Conservation (phyloP, 1,284 basidiomycete genomes). For the Agaricales sp. region DNA sequence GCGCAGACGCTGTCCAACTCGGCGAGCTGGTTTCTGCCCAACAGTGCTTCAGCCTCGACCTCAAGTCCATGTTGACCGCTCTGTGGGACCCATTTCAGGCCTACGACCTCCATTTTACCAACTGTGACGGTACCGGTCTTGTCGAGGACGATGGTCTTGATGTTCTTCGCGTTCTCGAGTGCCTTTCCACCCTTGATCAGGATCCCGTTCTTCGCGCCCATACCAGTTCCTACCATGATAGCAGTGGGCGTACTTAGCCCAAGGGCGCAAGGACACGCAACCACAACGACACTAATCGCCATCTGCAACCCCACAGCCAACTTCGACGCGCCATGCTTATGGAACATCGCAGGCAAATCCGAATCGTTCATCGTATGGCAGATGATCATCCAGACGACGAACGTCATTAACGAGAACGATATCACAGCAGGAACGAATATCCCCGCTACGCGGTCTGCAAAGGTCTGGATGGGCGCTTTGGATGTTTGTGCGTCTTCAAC, state of each 20-base stretch:
- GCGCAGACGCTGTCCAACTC: slow-evolving; percentile 42
- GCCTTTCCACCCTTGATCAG: slow-evolving; percentile 89
- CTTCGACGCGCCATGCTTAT: slow-evolving; percentile 72
- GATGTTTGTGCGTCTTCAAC: slow-evolving; percentile 98
- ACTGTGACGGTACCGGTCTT: slow-evolving; percentile 97
- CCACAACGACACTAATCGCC: slow-evolving; percentile 96
- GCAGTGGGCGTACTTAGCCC: slow-evolving; percentile 96
- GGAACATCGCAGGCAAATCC: slow-evolving; percentile 77
- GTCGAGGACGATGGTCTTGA: slow-evolving; percentile 82
- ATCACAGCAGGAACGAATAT: slow-evolving; percentile 94
- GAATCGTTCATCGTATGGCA: slow-evolving; percentile 52
- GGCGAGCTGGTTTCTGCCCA: too few species aligned
- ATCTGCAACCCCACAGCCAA: slow-evolving; percentile 92
- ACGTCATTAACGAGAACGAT: slow-evolving; percentile 73
- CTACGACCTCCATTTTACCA: slow-evolving; percentile 62
- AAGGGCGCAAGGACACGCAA: slow-evolving; percentile 96
- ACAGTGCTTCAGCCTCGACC: slow-evolving; percentile 17
- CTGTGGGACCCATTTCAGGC: slow-evolving; percentile 65
- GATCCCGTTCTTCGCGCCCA: slow-evolving; percentile 95
- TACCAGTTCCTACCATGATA: slow-evolving; percentile 98
- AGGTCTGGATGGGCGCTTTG: slow-evolving; percentile 97
- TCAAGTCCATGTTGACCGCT: slow-evolving; percentile 11
- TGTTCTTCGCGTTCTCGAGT: slow-evolving; percentile 61
- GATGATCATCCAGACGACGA: slow-evolving; percentile 78
- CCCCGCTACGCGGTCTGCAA: slow-evolving; percentile 91